These are phyloP conservation scores for Astrephomene gubernaculifera DNA, from an alignment of 139 green algal genomes.

Conservation along the genomic window DNA sequence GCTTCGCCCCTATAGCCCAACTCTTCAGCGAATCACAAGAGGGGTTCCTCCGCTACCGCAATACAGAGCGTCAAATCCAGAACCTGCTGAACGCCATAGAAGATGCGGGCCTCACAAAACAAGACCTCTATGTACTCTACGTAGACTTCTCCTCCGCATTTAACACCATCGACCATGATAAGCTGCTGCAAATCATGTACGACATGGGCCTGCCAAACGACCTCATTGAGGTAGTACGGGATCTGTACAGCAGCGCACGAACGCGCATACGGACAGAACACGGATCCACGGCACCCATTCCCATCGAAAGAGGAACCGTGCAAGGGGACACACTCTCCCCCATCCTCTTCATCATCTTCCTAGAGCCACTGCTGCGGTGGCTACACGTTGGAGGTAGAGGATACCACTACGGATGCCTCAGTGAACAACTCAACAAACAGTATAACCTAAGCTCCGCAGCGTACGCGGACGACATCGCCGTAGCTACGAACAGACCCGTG, in stretches of 20 bases:
- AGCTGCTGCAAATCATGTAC: slow-evolving; percentile 51
- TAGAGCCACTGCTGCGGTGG: neutral
- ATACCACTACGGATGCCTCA: slow-evolving; percentile 15
- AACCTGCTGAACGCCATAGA: slow-evolving; percentile 47
- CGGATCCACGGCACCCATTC: slow-evolving; percentile 16
- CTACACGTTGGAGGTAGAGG: neutral
- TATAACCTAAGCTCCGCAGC: neutral
- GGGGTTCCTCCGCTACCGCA: slow-evolving; percentile 39
- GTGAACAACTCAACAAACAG: neutral
- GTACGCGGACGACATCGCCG: neutral
- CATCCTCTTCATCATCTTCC: slow-evolving; percentile 45
- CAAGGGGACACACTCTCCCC: slow-evolving; percentile 61
- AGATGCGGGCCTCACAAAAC: slow-evolving; percentile 20
- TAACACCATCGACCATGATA: slow-evolving; percentile 59
- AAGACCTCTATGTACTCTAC: slow-evolving; percentile 49
- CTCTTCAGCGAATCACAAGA: slow-evolving; percentile 52
- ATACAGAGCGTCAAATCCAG: slow-evolving; percentile 4
- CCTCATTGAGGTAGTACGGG: slow-evolving; percentile 48
- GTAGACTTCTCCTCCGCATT: slow-evolving; percentile 61
- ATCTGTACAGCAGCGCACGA: slow-evolving; percentile 55
- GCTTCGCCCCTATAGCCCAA: slow-evolving; percentile 19
- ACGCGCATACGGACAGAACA: slow-evolving; percentile 32
- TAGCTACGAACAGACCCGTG: neutral
- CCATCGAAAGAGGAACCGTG: slow-evolving; percentile 50
- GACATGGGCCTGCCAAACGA: slow-evolving; percentile 56